These are phyloP conservation scores for Ogataea ganodermae DNA, from an alignment of 805 yeast genomes.

Conservation along the genomic window DNA sequence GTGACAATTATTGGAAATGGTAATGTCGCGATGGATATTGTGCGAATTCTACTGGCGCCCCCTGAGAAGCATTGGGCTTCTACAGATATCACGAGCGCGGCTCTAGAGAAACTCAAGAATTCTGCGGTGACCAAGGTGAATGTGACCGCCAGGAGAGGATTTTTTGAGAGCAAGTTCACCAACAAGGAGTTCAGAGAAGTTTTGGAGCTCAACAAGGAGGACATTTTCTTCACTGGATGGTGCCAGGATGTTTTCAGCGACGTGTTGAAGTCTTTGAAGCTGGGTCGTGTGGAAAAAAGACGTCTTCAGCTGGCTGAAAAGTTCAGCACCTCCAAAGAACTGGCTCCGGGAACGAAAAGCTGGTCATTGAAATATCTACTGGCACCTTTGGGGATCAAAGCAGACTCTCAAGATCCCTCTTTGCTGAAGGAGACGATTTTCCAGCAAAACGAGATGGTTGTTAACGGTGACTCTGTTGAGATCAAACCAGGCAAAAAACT, in stretches of 20 bases:
- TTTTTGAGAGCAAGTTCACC: conserved; percentile 83
- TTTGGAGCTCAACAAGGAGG: conserved; percentile 54
- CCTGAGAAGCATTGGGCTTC: conserved; percentile 50
- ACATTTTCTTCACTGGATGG: conserved; percentile 49
- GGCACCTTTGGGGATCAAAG: conserved; percentile 59
- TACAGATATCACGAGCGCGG: conserved; percentile 74
- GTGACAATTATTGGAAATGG: conserved; percentile 95
- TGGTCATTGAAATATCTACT: conserved; percentile 76
- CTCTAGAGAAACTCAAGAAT: conserved; percentile 51
- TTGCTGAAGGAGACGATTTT: conserved; percentile 50
- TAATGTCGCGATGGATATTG: conserved; percentile 91
- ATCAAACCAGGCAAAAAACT: conserved; percentile 41
- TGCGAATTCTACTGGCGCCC: conserved; percentile 71
- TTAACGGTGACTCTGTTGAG: conserved; percentile 28
- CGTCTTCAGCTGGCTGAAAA: conserved; percentile 63
- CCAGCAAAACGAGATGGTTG: conserved; percentile 44
- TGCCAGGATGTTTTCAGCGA: conserved; percentile 41
- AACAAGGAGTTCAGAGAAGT: conserved; percentile 90
- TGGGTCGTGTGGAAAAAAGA: conserved; percentile 63
- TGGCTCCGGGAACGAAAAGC: conserved; percentile 17
- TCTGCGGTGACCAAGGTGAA: conserved; percentile 64
- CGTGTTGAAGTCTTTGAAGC: conserved; percentile 31
- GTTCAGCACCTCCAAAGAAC: conserved; percentile 33
- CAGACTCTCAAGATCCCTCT: conserved; percentile 35
- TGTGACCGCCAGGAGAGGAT: conserved; percentile 84